Base-by-base conservation (phyloP, 2,329 filamentous ascomycete genomes). In the Thermothelomyces thermophilus region DNA sequence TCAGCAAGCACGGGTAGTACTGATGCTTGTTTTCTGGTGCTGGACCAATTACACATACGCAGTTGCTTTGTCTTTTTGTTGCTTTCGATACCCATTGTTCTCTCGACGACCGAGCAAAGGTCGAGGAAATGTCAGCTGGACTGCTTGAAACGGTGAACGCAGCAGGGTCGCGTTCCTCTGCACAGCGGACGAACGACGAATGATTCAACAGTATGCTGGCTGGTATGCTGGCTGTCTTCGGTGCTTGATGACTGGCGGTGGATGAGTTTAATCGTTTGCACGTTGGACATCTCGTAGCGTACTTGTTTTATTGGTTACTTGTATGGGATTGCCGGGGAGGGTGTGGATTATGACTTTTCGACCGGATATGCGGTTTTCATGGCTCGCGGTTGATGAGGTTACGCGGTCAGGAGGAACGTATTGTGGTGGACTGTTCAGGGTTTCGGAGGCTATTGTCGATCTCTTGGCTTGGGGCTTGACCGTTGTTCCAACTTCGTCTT, bases 1-100 rank as follows among this genome's bases (percentile, higher is more conserved):
- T 95, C 67, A 93, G 86, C 74, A 90, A 76, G 64, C 68, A 69
- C 26, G 65, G 66, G 48, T 70, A 67, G 63, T 56, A 50, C 46
- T 37, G 30, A 53, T 54, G 11, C 57, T 55, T 43, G 39, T 24
- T 51, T 52, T 59, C 51, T 19, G n/a, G 26, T 16, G 8, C 16
- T 30, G 35, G 42, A 16, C 4, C 22, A 11, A 11, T n/a, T 46
- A n/a, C n/a, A n/a, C n/a, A n/a, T n/a, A n/a, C 26, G 16, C 8
- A 45, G 35, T 50, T 48, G 47, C 24, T 40, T 52, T 35, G 41
- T 53, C 31, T 46, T 36, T 35, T 41, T 50, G 36, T 42, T 41
- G 46, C 28, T 36, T 51, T 51, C 40, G 50, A 52, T 52, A 50
- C 48, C 48, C 48, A 34, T 47, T 44, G 9, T 26, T n/a, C 42